Evolutionary conservation across 2,329 filamentous ascomycete genomes (phyloP), one percentile per base, ranked within the genome.

Genomic region (Colletotrichum cordylinicola): DNA sequence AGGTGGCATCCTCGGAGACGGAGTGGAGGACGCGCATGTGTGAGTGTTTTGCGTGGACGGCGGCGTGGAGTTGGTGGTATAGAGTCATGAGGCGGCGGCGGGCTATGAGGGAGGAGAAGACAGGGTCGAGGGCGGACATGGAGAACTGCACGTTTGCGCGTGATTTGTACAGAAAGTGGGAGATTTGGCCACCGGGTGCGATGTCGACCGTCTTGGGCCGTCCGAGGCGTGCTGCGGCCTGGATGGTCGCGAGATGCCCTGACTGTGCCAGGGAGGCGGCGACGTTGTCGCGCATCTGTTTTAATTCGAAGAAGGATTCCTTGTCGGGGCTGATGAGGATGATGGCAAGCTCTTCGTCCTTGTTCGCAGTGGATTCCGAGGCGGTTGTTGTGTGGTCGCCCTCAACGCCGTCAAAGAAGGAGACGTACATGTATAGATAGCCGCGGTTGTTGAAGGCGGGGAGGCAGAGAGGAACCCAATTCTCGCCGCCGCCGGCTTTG

Each of bases 391-490:
- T 79, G 77, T 87, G 78, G 68, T 80, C 76, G 84, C 86, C 87
- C 29, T 88, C 84, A 58, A 89, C 87, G 48, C 91, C 88, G 79
- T 95, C 93, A 77, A 99, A 91, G 83, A 98, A 99, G 87, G 95
- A 98, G 82, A 99, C 97, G 82, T 98, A 99, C 96, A 99, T 98
- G 87, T 99, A 98, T 2, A 99, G 90, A 82, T 98, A 99, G 31
- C 97, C 98, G 67, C 93, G 94, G 83, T 95, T 98, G 86, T 99
- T 99, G 87, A 99, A 99, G 7, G 96, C 96, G 1, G 97, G 98
- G 4, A 99, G 90, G 81, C 97, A 99, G 8, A 99, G 89, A 0
- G 97, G 97, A 64, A 98, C 96, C 97, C 97, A 99, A 80, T 96
- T 98, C 84, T 99, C 97, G 35, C 96, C 97, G 52, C 90, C 96